These are phyloP conservation scores for Pichia norvegensis DNA, from an alignment of 1,139 yeast species.

Conservation along the genomic window DNA sequence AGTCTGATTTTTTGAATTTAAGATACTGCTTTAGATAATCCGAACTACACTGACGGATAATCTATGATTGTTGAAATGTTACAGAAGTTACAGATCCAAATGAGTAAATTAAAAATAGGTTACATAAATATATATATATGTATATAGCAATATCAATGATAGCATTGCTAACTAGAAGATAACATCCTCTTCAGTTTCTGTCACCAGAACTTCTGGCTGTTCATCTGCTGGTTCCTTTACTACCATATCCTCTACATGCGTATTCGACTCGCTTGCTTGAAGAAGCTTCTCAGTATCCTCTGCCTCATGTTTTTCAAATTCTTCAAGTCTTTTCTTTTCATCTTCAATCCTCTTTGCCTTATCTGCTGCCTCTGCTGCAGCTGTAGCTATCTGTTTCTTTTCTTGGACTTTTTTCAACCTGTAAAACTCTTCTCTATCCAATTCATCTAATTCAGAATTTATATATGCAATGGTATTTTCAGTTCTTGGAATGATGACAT, in stretches of 20 bases:
- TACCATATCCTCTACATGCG: slow-evolving; percentile 6
- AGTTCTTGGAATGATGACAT: slow-evolving; percentile 94
- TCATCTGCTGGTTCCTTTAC: slow-evolving; percentile 10
- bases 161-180: slow-evolving; percentile 40
- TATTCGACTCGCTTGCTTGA: slow-evolving; percentile 7
- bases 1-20: too few species aligned
- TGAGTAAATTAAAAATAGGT: not conserved
- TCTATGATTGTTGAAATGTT: too few species aligned
- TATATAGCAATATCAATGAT: not conserved
- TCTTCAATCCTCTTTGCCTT: slow-evolving; percentile 26
- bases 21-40: too few species aligned
- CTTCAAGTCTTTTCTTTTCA: slow-evolving; percentile 13
- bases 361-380: slow-evolving; percentile 52
- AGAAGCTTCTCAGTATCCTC: slow-evolving; percentile 14
- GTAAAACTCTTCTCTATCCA: slow-evolving; percentile 96
- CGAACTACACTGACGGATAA: too few species aligned
- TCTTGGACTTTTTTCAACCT: slow-evolving; percentile 94
- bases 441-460: slow-evolving; percentile 92
- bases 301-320: slow-evolving; percentile 19
- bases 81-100: too few species aligned
- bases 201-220: slow-evolving; percentile 22
- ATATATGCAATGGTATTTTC: slow-evolving; percentile 91
- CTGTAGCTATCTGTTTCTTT: slow-evolving; percentile 79
- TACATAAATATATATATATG: not conserved
- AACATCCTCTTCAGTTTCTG: slow-evolving; percentile 42